These are phyloP conservation scores for Trametes polyzona DNA, from an alignment of 1,284 basidiomycete genomes.

Conservation along the genomic window DNA sequence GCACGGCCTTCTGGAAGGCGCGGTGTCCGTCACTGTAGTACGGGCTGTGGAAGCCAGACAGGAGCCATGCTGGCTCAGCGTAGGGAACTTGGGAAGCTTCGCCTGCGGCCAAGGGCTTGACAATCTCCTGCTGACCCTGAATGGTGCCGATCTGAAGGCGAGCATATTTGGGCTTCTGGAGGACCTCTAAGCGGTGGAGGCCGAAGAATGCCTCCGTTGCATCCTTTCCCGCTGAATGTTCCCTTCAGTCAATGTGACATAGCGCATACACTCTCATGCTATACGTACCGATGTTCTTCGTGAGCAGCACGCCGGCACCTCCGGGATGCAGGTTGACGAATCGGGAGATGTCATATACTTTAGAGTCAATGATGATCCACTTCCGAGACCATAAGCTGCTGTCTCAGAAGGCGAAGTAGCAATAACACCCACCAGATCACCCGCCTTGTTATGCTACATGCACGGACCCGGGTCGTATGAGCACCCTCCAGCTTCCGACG, in stretches of 20 bases:
- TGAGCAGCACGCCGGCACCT: constrained; percentile 58
- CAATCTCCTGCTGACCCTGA: constrained; percentile 64
- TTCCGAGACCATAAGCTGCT: constrained; percentile 20
- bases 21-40: constrained; percentile 83
- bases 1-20: constrained; percentile 66
- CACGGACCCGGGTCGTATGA: neutral
- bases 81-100: constrained; percentile 83
- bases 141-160: constrained; percentile 84
- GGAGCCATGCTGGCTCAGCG: constrained; percentile 89
- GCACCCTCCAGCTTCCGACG: neutral
- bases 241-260: neutral
- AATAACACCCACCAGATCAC: constrained; percentile 61
- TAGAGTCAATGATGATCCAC: constrained; percentile 72
- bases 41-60: constrained; percentile 77
- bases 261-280: neutral
- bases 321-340: constrained; percentile 73
- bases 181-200: constrained; percentile 88
- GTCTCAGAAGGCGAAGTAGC: neutral
- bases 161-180: constrained; percentile 80
- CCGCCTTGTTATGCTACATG: constrained; percentile 84
- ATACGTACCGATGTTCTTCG: constrained; percentile 42
- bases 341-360: constrained; percentile 67
- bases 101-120: constrained; percentile 65
- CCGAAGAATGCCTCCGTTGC: constrained; percentile 90
- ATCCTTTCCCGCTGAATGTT: constrained; percentile 66